These are phyloP conservation scores for Exobasidium rhododendri DNA, from an alignment of 1,284 basidiomycete genomes.

Conservation along the genomic window DNA sequence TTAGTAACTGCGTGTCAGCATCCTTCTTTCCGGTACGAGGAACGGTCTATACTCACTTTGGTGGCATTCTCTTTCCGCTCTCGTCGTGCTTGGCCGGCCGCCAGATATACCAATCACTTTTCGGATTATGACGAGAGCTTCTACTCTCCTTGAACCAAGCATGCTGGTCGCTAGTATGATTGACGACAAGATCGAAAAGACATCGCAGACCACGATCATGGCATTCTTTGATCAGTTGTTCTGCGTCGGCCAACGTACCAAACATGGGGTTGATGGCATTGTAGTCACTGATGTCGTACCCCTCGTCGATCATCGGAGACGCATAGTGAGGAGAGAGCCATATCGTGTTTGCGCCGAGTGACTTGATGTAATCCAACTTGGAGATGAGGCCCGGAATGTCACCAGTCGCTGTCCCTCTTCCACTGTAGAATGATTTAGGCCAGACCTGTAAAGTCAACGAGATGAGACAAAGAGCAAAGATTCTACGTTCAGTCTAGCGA, in stretches of 20 bases:
- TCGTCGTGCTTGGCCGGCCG: slow-evolving; percentile 64
- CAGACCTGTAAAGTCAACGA: slow-evolving; percentile 61
- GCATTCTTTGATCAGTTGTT: slow-evolving; percentile 63
- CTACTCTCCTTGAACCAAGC: slow-evolving; percentile 71
- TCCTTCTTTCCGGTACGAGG: background rate
- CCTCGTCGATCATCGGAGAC: slow-evolving; percentile 13
- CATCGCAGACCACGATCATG: slow-evolving; percentile 70
- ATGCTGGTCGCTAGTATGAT: slow-evolving; percentile 67
- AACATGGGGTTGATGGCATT: slow-evolving; percentile 69
- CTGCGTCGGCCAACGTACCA: slow-evolving; percentile 72
- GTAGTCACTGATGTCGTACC: slow-evolving; percentile 62
- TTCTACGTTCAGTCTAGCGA: background rate
- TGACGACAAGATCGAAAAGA: slow-evolving; percentile 77
- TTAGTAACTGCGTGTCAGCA: background rate
- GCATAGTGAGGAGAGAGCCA: slow-evolving; percentile 74
- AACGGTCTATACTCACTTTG: slow-evolving; percentile 61
- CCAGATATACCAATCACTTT: slow-evolving; percentile 75
- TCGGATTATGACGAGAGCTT: slow-evolving; percentile 62
- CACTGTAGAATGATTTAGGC: slow-evolving; percentile 70
- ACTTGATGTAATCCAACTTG: slow-evolving; percentile 69
- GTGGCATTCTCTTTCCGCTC: slow-evolving; percentile 56
- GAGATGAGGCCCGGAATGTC: slow-evolving; percentile 68
- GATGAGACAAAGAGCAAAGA: background rate
- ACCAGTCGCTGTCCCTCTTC: slow-evolving; percentile 71
- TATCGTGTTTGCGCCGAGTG: slow-evolving; percentile 68